Percentiles rank a stretch among this genome's conserved stretches.
Evolutionary conservation across 805 yeast species (phyloP).

Genomic region (Ogataea pini): DNA sequence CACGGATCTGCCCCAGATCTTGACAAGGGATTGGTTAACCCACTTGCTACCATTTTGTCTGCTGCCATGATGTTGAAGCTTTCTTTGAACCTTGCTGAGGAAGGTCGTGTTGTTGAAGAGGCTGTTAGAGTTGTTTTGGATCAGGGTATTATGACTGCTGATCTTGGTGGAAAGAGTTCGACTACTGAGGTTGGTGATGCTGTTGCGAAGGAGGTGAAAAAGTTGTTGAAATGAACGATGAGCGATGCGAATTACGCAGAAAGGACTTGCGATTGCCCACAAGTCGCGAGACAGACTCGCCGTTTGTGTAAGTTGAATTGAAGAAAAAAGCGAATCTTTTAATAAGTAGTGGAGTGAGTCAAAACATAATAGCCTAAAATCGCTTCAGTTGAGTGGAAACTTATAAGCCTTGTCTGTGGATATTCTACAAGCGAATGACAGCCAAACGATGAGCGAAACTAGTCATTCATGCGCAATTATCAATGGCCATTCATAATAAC

Average conservation of each 20-base stretch:
- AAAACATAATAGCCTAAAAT: too few species aligned
- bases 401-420: too few species aligned
- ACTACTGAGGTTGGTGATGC: conserved; percentile 96
- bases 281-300: too few species aligned
- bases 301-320: neutral
- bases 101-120: conserved; percentile 83
- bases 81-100: conserved; percentile 78
- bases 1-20: conserved; percentile 99
- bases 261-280: too few species aligned
- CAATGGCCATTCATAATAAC: too few species aligned
- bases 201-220: conserved; percentile 68
- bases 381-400: too few species aligned
- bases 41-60: conserved; percentile 91
- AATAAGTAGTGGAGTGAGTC: too few species aligned
- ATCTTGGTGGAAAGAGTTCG: conserved; percentile 78
- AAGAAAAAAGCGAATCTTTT: too few species aligned
- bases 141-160: conserved; percentile 85
- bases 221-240: conserved; percentile 12
- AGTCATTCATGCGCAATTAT: too few species aligned
- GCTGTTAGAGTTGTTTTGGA: conserved; percentile 87
- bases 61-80: conserved; percentile 97
- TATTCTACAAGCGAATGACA: too few species aligned
- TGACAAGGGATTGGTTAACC: conserved; percentile 84
- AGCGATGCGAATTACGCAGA: neutral
- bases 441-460: too few species aligned